Base-by-base conservation (phyloP, 2,329 filamentous ascomycete genomes). In the Helotiales sp. region DNA sequence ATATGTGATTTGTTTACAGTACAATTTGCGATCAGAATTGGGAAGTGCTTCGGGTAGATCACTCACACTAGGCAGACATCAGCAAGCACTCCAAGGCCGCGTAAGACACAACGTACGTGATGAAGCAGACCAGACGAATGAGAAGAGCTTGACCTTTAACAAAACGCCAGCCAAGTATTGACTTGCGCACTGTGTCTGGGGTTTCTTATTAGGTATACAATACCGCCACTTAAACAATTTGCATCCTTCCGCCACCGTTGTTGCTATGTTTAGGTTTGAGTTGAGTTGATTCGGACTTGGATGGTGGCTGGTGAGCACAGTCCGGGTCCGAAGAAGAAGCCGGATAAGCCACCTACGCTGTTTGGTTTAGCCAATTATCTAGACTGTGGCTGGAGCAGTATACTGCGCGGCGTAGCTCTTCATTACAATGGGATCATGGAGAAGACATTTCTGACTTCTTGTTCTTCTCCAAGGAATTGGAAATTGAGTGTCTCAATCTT, bases 71-170 rank as follows among this genome's bases (percentile, higher is more conserved):
- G 58, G 55, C 55, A 55, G 22, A 54, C 47, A 34, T 10, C n/a
- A 5, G 37, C 30, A 37, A 30, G 7, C 20, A 11, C 15, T 26
- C 22, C 43, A 20, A 50, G 59, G 58, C 58, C 64, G 57, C 63
- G 63, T 65, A 60, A 65, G 20, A 37, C n/a, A 47, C 55, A 47
- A 61, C 63, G 63, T 60, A 65, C 24, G n/a, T 26, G 15, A 30
- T 17, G 32, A 55, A 49, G 30, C 40, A 37, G 28, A 10, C 15
- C 8, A 11, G 20, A 50, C 40, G 52, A 28, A 58, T 55, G 45
- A 59, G 2, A 45, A 20, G 40, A 28, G 52, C 52, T 59, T 40
- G 15, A 50, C 37, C 22, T 57, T 37, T 30, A 52, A 26, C 47
- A 26, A 11, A 28, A 57, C 28, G 17, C 52, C 20, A 34, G 20